A percentile compares a stretch with the other conserved stretches of the same genome.
These are phyloP conservation scores for Sclerotinia sclerotiorum DNA, from an alignment of 2,329 filamentous ascomycete species.

Conservation along the genomic window DNA sequence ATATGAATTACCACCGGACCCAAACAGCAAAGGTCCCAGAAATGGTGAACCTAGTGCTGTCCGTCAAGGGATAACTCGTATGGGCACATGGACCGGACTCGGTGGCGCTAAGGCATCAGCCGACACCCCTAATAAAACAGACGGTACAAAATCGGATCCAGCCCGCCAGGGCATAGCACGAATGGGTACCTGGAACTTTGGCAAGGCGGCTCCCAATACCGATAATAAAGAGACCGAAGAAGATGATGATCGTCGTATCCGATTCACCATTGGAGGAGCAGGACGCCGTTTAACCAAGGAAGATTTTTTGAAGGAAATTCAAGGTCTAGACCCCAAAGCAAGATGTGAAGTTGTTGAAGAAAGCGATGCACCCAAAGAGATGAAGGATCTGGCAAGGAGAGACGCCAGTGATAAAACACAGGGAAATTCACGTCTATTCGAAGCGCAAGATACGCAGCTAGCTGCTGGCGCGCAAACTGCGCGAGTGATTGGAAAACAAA, in stretches of 20 bases:
- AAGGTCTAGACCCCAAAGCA: slow-evolving; percentile 67
- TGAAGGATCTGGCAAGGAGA: slow-evolving; percentile 38
- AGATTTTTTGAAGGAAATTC: slow-evolving; percentile 74
- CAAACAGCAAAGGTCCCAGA: slow-evolving; percentile 23
- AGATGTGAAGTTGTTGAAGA: slow-evolving; percentile 38
- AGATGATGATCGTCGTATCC: slow-evolving; percentile 68
- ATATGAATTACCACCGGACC: slow-evolving; percentile 65
- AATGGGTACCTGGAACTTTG: slow-evolving; percentile 38
- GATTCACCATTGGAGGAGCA: slow-evolving; percentile 74
- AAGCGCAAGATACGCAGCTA: slow-evolving; percentile 42
- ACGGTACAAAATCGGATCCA: slow-evolving; percentile 7
- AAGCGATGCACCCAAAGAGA: slow-evolving; percentile 34
- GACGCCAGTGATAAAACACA: slow-evolving; percentile 34
- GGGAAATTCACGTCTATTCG: slow-evolving; percentile 34
- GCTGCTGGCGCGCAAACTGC: slow-evolving; percentile 25
- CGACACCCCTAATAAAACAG: slow-evolving; percentile 13
- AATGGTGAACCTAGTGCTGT: slow-evolving; percentile 27
- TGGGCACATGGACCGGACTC: slow-evolving; percentile 37
- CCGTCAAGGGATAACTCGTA: slow-evolving; percentile 34
- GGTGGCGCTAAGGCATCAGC: slow-evolving; percentile 22
- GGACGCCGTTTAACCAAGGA: slow-evolving; percentile 76
- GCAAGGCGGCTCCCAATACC: slow-evolving; percentile 24
- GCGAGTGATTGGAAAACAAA: slow-evolving; percentile 29
- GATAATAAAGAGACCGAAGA: slow-evolving; percentile 46
- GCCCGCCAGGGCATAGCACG: slow-evolving; percentile 35